A percentile compares a stretch with the other conserved stretches of the same genome.
Evolutionary conservation across 441 rosid species (phyloP).

Genomic region (Metrosideros polymorpha): DNA sequence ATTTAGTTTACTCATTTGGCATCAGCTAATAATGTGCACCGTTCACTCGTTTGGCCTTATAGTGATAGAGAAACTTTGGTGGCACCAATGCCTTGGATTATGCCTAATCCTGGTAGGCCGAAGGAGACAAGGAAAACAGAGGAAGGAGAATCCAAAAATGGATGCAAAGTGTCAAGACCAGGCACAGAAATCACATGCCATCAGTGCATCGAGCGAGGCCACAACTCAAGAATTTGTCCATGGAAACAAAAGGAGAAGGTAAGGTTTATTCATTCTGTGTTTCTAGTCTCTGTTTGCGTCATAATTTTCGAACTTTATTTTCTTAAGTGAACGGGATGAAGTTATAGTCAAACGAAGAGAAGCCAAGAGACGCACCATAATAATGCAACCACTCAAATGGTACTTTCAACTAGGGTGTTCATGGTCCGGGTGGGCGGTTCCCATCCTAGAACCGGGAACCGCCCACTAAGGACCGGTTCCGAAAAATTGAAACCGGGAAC

Average conservation of each 20-base stretch:
- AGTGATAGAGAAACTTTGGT: neutral
- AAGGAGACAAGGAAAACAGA: too few relatives aligned
- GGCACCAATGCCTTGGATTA: too few relatives aligned
- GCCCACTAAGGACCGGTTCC: too few relatives aligned
- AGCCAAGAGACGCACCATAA: neutral
- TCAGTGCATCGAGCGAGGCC: too few relatives aligned
- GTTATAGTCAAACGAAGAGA: neutral
- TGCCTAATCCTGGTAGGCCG: too few relatives aligned
- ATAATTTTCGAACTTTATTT: too few relatives aligned
- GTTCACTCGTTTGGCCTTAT: neutral
- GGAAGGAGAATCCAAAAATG: too few relatives aligned
- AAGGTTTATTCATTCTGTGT: neutral
- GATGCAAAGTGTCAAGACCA: neutral
- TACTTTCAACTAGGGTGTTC: accelerated
- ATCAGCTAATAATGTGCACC: neutral
- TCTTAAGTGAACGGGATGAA: neutral
- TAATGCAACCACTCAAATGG: neutral
- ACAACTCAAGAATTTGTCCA: too few relatives aligned
- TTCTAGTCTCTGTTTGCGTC: neutral
- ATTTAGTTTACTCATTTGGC: neutral
- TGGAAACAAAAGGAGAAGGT: neutral
- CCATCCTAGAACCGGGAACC: too few relatives aligned
- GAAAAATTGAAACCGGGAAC: too few relatives aligned
- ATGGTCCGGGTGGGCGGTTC: too few relatives aligned
- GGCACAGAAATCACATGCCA: too few relatives aligned